These are phyloP conservation scores for Nakaseomyces kungkrabaensis DNA, from an alignment of 1,139 yeast genomes.

Conservation along the genomic window DNA sequence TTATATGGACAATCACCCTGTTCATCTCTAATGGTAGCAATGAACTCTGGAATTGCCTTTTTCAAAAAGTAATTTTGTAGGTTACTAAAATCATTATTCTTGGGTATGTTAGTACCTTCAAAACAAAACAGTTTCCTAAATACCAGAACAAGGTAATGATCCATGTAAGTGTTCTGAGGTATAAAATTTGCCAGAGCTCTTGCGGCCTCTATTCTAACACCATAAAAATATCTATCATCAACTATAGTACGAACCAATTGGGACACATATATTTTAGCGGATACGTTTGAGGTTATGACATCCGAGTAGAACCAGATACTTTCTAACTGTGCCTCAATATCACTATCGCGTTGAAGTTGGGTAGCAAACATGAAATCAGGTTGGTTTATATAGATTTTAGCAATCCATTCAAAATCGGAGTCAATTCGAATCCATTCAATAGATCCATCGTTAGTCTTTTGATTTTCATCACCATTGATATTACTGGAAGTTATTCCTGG, in stretches of 20 bases:
- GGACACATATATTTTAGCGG: slow-evolving; percentile 57
- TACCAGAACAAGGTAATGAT: slow-evolving; percentile 50
- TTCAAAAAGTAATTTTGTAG: slow-evolving; percentile 58
- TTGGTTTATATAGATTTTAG: slow-evolving; percentile 68
- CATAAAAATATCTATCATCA: slow-evolving; percentile 82
- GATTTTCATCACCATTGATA: slow-evolving; percentile 20
- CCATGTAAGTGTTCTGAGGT: slow-evolving; percentile 45
- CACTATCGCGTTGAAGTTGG: slow-evolving; percentile 88
- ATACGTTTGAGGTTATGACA: slow-evolving; percentile 31
- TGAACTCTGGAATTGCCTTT: slow-evolving; percentile 53
- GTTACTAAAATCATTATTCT: slow-evolving; percentile 71
- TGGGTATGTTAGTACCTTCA: slow-evolving; percentile 53
- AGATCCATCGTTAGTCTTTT: slow-evolving; percentile 50
- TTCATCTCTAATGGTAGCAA: slow-evolving; percentile 52
- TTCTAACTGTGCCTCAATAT: slow-evolving; percentile 89
- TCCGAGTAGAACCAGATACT: slow-evolving; percentile 67
- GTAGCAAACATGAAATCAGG: slow-evolving; percentile 95
- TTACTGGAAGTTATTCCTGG: background rate
- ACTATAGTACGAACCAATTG: slow-evolving; percentile 68
- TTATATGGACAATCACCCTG: slow-evolving; percentile 59
- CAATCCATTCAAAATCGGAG: slow-evolving; percentile 96
- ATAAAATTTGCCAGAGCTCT: slow-evolving; percentile 63
- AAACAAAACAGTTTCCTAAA: slow-evolving; percentile 68
- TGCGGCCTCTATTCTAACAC: slow-evolving; percentile 84
- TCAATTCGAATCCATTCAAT: slow-evolving; percentile 97